These are phyloP conservation scores for Sordaria brevicollis DNA, from an alignment of 495 filamentous ascomycete genomes.

Conservation along the genomic window DNA sequence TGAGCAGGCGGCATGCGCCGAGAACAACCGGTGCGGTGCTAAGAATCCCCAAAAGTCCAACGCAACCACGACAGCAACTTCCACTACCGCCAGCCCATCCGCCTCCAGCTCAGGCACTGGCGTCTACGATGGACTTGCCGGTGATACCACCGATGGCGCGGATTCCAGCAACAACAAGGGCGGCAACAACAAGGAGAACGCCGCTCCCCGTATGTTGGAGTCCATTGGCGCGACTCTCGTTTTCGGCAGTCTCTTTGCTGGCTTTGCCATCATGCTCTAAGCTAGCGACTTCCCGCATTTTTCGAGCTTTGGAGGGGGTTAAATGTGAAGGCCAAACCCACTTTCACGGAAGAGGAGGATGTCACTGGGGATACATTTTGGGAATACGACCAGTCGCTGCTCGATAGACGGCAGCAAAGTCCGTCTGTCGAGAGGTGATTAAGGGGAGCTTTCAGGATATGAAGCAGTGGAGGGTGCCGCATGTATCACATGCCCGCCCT, in stretches of 20 bases:
- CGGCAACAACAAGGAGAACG: constrained; percentile 13
- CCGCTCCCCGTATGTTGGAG: constrained; percentile 12
- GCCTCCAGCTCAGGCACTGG: constrained; percentile 21
- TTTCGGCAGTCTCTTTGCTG: constrained; percentile 50
- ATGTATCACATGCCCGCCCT: not conserved
- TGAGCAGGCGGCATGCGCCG: constrained; percentile 56
- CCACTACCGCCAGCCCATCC: constrained; percentile 29
- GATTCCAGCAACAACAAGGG: constrained; percentile 7
- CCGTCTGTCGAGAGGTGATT: not conserved
- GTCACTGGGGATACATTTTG: not conserved
- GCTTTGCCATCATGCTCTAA: constrained; percentile 53
- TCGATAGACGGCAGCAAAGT: not conserved
- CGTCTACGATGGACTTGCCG: constrained; percentile 42
- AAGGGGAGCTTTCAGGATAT: constrained; percentile 1
- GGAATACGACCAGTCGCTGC: not conserved
- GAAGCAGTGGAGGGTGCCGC: not conserved
- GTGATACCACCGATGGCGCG: constrained; percentile 11
- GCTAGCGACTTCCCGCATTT: not conserved
- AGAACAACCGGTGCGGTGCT: constrained; percentile 72
- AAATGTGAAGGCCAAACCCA: not conserved
- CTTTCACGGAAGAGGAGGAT: not conserved
- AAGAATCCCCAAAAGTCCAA: constrained; percentile 56
- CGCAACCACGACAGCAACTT: constrained; percentile 38
- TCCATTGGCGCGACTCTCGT: constrained; percentile 25
- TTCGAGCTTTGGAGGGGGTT: not conserved